Percentiles rank a stretch among this genome's conserved stretches.
Conservation (phyloP, 768 basidiomycete genomes). For the Cubamyces sp. region DNA sequence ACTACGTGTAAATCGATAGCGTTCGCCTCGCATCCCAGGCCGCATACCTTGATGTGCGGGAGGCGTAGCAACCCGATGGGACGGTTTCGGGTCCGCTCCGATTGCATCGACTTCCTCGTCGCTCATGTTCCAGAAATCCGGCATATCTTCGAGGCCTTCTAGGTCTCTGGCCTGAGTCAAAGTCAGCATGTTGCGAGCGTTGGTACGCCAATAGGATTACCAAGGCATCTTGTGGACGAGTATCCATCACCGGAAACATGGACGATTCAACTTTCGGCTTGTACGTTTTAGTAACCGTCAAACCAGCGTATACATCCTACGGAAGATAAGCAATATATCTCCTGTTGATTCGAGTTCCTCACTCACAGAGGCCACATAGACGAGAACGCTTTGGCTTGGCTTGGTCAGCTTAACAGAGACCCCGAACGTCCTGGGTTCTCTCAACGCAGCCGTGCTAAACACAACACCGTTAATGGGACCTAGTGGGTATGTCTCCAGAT, state of each 20-base stretch:
- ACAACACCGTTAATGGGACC: background rate
- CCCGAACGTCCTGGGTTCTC: conserved; percentile 59
- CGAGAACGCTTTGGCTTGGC: conserved; percentile 71
- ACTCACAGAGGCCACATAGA: conserved; percentile 66
- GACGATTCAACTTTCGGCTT: conserved; percentile 57
- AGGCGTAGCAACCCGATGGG: background rate
- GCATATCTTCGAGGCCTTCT: conserved; percentile 66
- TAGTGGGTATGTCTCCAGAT: no score
- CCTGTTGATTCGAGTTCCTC: background rate
- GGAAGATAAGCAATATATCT: conserved; percentile 9
- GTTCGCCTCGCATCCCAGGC: no score
- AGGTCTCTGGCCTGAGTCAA: conserved; percentile 62
- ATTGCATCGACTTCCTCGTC: conserved; percentile 24
- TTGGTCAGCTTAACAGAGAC: conserved; percentile 65
- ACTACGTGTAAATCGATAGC: no score
- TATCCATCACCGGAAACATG: conserved; percentile 70
- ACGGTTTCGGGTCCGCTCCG: background rate
- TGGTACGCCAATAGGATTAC: conserved; percentile 40
- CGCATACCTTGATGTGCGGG: no score
- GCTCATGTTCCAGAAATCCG: conserved; percentile 65
- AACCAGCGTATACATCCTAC: conserved; percentile 78
- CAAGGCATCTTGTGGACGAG: conserved; percentile 65
- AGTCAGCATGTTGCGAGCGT: background rate
- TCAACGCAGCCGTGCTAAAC: conserved; percentile 69
- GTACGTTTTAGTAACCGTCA: conserved; percentile 54